A percentile compares a stretch with the other conserved stretches of the same genome.
These are phyloP conservation scores for Schizothecium vesticola DNA, from an alignment of 495 filamentous ascomycete species.

Conservation along the genomic window DNA sequence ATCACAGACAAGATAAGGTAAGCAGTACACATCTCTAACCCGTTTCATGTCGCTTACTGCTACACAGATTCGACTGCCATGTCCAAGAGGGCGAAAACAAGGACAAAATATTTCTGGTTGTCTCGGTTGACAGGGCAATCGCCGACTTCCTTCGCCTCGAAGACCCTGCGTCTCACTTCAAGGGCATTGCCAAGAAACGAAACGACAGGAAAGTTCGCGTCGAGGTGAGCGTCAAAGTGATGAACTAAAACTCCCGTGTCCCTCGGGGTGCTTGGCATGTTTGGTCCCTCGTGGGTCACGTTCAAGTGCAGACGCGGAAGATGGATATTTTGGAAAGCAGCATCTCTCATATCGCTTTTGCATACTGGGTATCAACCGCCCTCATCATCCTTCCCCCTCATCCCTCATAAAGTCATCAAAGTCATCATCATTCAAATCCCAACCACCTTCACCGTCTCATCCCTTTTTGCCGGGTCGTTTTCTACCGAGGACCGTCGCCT, in stretches of 20 bases:
- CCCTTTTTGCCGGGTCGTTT: neutral
- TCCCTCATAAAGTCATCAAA: neutral
- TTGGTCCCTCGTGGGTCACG: neutral
- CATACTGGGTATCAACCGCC: neutral
- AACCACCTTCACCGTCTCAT: neutral
- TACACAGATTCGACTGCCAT: slow-evolving; percentile 25
- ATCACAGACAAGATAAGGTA: slow-evolving; percentile 30
- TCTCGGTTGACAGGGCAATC: slow-evolving; percentile 24
- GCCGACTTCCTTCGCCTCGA: neutral
- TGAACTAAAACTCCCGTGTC: neutral
- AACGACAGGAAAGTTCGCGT: slow-evolving; percentile 25
- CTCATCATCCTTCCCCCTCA: neutral
- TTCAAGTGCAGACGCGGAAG: neutral
- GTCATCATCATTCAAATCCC: neutral
- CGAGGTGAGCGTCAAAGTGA: slow-evolving; percentile 3
- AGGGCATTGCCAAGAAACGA: slow-evolving; percentile 24
- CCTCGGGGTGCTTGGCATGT: neutral
- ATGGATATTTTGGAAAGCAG: neutral
- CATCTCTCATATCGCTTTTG: neutral
- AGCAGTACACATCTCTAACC: slow-evolving; percentile 5
- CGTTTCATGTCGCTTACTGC: neutral
- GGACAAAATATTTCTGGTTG: slow-evolving; percentile 25
- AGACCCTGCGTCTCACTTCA: slow-evolving; percentile 19
- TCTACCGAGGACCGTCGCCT: neutral
- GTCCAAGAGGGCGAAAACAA: slow-evolving; percentile 23